Evolutionary conservation across 2,329 filamentous ascomycete genomes (phyloP).

Genomic region (Emergomyces pasteurianus): DNA sequence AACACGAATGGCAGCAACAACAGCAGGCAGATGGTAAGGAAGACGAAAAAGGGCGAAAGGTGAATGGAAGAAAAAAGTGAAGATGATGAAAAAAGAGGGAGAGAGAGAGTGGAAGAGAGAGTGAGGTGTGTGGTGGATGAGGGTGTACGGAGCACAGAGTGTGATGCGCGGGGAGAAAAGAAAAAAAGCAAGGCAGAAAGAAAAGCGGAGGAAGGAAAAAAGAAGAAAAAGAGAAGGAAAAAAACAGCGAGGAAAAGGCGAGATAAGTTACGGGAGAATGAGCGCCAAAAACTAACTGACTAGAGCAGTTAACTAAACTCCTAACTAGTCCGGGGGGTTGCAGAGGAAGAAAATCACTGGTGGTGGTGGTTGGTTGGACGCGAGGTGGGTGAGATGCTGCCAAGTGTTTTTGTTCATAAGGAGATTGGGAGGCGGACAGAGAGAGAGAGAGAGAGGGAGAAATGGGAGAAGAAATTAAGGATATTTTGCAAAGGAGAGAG

Average conservation of each 20-base stretch:
- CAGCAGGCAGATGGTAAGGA: not conserved
- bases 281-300: too few species aligned
- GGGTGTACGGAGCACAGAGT: not conserved
- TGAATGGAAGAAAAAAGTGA: not conserved
- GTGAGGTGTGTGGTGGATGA: not conserved
- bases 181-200: not conserved
- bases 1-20: not conserved
- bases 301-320: too few species aligned
- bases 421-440: not conserved
- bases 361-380: not conserved
- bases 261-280: not conserved
- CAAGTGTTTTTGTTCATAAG: not conserved
- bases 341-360: too few species aligned
- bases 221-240: not conserved
- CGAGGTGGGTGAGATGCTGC: not conserved
- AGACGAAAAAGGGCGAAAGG: not conserved
- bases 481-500: too few species aligned
- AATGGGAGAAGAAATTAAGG: not conserved
- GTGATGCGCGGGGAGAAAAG: too few species aligned
- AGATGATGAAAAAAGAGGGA: not conserved
- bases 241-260: not conserved
- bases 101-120: not conserved
- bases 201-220: not conserved
- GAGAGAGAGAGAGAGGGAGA: not conserved
- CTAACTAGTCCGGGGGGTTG: too few species aligned